Conservation (phyloP, 1,284 basidiomycete genomes). For the Coriolopsis trogii region DNA sequence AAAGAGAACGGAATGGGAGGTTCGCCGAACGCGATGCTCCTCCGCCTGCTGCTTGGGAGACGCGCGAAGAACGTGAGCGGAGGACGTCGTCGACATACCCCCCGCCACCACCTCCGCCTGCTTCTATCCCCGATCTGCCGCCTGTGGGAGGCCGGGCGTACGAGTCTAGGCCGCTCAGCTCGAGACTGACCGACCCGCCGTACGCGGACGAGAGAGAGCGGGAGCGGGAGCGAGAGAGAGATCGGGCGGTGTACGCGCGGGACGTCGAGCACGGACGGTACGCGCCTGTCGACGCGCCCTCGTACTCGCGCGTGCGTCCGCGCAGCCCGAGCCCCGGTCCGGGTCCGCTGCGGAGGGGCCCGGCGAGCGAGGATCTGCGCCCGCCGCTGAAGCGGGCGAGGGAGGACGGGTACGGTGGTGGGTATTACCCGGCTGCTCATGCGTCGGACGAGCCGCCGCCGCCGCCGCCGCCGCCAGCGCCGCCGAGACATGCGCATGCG, state of each 20-base stretch:
- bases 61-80: conserved; percentile 36
- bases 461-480: conserved; percentile 21
- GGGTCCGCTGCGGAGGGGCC: conserved; percentile 19
- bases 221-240: no score
- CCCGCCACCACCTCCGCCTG: no score
- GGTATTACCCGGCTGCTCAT: conserved; percentile 26
- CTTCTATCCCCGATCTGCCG: conserved; percentile 14
- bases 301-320: conserved; percentile 34
- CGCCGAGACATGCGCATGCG: no score
- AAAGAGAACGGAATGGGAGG: conserved; percentile 18
- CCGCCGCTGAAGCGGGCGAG: conserved; percentile 37
- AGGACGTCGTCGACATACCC: conserved; percentile 29
- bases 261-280: conserved; percentile 31
- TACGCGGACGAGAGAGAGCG: conserved; percentile 26
- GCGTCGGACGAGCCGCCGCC: conserved; percentile 21
- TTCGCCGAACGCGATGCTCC: conserved; percentile 29
- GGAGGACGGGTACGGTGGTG: conserved; percentile 30
- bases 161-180: conserved; percentile 33
- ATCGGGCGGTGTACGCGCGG: conserved; percentile 21
- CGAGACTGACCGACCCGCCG: conserved; percentile 32
- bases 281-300: conserved; percentile 24
- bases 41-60: conserved; percentile 31
- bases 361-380: conserved; percentile 30
- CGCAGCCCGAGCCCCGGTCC: conserved; percentile 40
- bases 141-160: conserved; percentile 25